phyloP scores from a whole-genome alignment of 1,284 basidiomycete genomes.

The Coniferiporia weirii region DNA sequence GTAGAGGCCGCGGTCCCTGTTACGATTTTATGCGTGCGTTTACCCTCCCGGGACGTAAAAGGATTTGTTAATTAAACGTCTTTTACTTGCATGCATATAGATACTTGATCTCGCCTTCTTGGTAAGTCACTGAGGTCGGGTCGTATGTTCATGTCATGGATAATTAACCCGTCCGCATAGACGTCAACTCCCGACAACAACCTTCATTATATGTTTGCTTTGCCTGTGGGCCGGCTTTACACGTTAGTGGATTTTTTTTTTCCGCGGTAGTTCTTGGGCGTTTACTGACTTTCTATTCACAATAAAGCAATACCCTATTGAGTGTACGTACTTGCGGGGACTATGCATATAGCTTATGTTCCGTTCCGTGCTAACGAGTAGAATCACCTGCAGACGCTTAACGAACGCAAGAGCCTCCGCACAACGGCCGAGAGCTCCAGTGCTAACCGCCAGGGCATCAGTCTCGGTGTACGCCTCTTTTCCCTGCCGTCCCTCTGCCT shows the following conservation, averaged over 20 bases:
- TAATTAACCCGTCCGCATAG: not conserved
- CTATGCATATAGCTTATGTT: not conserved
- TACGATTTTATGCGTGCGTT: constrained; percentile 11
- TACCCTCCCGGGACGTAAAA: not conserved
- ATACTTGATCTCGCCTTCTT: constrained; percentile 8
- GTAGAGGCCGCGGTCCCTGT: constrained; percentile 12
- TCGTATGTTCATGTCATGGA: no score
- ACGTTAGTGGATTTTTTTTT: not conserved
- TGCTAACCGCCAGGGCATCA: not conserved
- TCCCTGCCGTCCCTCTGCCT: not conserved
- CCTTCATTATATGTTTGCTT: constrained; percentile 14
- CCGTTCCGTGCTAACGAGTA: not conserved
- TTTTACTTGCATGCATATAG: not conserved
- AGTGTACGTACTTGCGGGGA: not conserved
- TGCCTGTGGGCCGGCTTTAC: constrained; percentile 11
- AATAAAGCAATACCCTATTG: constrained; percentile 11
- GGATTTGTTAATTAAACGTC: not conserved
- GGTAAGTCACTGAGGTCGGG: not conserved
- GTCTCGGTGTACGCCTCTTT: not conserved
- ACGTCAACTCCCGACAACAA: constrained; percentile 11
- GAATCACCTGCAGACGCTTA: constrained; percentile 2
- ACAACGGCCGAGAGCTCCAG: constrained; percentile 5
- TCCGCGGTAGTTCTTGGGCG: not conserved
- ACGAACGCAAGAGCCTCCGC: constrained; percentile 9
- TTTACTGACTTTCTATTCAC: not conserved